Evolutionary conservation across 2,329 filamentous ascomycete genomes (phyloP).

Genomic region (Venturia aucupariae): DNA sequence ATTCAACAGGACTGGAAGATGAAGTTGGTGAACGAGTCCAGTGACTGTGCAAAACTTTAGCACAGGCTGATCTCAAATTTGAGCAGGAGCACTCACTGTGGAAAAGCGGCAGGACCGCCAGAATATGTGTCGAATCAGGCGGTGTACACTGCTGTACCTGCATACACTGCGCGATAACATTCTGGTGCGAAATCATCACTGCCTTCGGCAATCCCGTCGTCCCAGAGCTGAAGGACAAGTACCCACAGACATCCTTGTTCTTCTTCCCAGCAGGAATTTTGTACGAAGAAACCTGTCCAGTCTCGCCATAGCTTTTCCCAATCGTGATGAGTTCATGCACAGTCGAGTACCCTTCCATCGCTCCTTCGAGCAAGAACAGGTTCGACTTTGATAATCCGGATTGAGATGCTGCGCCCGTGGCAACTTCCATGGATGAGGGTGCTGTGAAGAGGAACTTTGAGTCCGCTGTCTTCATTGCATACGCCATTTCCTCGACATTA

Average conservation of each 20-base stretch:
- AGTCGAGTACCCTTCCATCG: slow-evolving; percentile 40
- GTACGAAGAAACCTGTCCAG: slow-evolving; percentile 39
- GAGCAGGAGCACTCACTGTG: slow-evolving; percentile 35
- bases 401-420: slow-evolving; percentile 43
- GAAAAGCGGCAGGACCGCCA: slow-evolving; percentile 52
- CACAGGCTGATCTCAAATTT: background rate
- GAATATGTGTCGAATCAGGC: slow-evolving; percentile 38
- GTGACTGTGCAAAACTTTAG: slow-evolving; percentile 32
- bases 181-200: slow-evolving; percentile 45
- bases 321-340: slow-evolving; percentile 37
- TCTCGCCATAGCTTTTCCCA: slow-evolving; percentile 33
- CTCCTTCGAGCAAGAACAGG: slow-evolving; percentile 49
- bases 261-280: slow-evolving; percentile 43
- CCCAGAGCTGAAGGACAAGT: slow-evolving; percentile 42
- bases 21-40: slow-evolving; percentile 53
- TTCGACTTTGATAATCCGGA: slow-evolving; percentile 44
- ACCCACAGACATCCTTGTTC: slow-evolving; percentile 47
- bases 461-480: slow-evolving; percentile 49
- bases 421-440: slow-evolving; percentile 45
- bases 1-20: slow-evolving; percentile 54
- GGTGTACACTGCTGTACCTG: slow-evolving; percentile 48
- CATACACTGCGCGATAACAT: slow-evolving; percentile 51
- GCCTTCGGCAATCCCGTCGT: slow-evolving; percentile 44
- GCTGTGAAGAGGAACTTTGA: slow-evolving; percentile 52
- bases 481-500: slow-evolving; percentile 58